A percentile compares a stretch with the other conserved stretches of the same genome.
phyloP scores from a whole-genome alignment of 208 protist genomes.

The Strigomonas culicis region DNA sequence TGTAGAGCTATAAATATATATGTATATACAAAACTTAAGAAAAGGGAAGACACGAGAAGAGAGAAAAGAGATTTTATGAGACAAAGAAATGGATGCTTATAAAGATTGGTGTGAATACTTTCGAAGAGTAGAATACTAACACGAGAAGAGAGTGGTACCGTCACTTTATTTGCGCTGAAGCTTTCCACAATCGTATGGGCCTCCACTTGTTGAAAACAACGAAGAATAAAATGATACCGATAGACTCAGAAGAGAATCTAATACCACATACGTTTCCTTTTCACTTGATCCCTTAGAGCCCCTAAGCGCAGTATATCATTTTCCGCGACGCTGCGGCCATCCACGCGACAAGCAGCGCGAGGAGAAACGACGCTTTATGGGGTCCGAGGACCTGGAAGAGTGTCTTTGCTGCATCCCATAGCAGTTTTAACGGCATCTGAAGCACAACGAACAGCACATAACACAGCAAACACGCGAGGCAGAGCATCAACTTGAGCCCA shows the following conservation, averaged over 20 bases:
- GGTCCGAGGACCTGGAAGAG: slow-evolving; percentile 67
- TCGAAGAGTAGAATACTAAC: slow-evolving; percentile 9
- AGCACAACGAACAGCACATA: slow-evolving; percentile 35
- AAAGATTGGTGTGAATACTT: slow-evolving; percentile 2
- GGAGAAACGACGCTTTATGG: slow-evolving; percentile 26
- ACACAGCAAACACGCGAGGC: slow-evolving; percentile 27
- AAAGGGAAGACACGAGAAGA: neutral
- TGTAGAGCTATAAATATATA: neutral
- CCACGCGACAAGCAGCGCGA: slow-evolving; percentile 34
- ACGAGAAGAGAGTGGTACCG: slow-evolving; percentile 11
- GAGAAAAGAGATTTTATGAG: slow-evolving; percentile 4
- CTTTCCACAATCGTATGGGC: too few species aligned
- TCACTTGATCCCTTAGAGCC: too few species aligned
- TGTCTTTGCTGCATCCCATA: slow-evolving; percentile 41
- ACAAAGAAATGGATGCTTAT: slow-evolving; percentile 3
- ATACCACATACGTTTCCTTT: too few species aligned
- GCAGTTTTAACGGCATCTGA: slow-evolving; percentile 38
- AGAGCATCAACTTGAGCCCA: slow-evolving; percentile 55
- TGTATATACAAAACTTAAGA: neutral
- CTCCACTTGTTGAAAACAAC: too few species aligned
- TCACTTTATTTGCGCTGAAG: too few species aligned
- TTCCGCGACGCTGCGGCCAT: slow-evolving; percentile 3
- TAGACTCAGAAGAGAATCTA: too few species aligned
- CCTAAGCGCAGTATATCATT: slow-evolving; percentile 5
- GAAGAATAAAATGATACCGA: too few species aligned